These are phyloP conservation scores for Russula sp. DNA, from an alignment of 768 basidiomycete species.

Conservation along the genomic window DNA sequence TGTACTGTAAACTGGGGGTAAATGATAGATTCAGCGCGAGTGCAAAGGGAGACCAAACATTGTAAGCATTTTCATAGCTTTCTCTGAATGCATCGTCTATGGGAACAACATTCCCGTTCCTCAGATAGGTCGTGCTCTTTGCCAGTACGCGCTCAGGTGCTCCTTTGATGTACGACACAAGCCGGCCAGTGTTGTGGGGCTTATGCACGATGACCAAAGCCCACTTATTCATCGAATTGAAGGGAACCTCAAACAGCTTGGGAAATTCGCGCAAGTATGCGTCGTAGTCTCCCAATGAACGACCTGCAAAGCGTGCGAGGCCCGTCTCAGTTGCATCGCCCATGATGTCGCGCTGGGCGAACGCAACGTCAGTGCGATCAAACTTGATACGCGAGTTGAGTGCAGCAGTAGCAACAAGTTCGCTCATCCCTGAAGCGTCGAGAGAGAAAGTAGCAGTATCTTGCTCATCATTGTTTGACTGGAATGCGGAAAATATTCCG, in stretches of 20 bases:
- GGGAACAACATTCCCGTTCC: constrained; percentile 42
- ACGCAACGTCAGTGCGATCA: constrained; percentile 55
- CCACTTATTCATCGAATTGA: constrained; percentile 73
- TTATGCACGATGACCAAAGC: constrained; percentile 62
- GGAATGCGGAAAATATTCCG: constrained; percentile 56
- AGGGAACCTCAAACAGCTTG: constrained; percentile 69
- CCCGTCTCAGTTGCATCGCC: constrained; percentile 78
- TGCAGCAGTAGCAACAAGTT: constrained; percentile 57
- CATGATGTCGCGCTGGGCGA: constrained; percentile 54
- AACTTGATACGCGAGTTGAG: constrained; percentile 69
- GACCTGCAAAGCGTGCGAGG: constrained; percentile 59
- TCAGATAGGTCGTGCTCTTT: constrained; percentile 55
- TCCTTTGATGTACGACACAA: constrained; percentile 60
- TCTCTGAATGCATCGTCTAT: constrained; percentile 51
- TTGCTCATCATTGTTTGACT: constrained; percentile 65
- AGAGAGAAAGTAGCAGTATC: constrained; percentile 46
- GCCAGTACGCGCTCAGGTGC: constrained; percentile 64
- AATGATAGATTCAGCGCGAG: neutral
- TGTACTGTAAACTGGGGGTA: constrained; percentile 41
- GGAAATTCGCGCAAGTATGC: constrained; percentile 42
- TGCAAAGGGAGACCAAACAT: constrained; percentile 35
- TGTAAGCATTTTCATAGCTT: constrained; percentile 55
- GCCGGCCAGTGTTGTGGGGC: constrained; percentile 41
- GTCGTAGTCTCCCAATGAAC: constrained; percentile 50
- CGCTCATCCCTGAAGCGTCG: constrained; percentile 52